These are phyloP conservation scores for Ceriops decandra DNA, from an alignment of 345 rosid genomes.

Conservation along the genomic window DNA sequence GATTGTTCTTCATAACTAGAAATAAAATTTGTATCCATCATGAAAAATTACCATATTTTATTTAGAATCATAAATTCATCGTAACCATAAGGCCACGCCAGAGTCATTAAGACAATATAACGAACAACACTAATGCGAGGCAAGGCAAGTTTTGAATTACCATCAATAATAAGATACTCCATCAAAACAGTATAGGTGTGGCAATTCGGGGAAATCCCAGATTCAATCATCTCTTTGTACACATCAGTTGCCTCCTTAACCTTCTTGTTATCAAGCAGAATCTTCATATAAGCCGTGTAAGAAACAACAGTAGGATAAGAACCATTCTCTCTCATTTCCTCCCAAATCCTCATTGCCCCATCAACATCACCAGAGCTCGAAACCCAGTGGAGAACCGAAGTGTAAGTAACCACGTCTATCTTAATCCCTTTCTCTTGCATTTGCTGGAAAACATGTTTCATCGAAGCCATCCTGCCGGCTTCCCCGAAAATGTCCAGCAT, in stretches of 20 bases:
- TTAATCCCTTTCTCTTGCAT: slow-evolving; percentile 61
- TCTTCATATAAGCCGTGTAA: slow-evolving; percentile 80
- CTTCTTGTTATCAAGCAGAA: slow-evolving; percentile 51
- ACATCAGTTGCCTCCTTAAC: slow-evolving; percentile 61
- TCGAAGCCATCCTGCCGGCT: slow-evolving; percentile 68
- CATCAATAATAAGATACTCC: slow-evolving; percentile 60
- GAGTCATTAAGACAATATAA: slow-evolving; percentile 27
- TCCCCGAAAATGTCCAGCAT: slow-evolving; percentile 94
- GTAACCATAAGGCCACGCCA: background rate
- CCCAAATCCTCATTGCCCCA: slow-evolving; percentile 60
- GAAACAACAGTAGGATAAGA: slow-evolving; percentile 63
- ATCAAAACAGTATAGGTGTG: slow-evolving; percentile 76
- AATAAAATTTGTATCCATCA: too few species aligned
- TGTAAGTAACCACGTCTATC: slow-evolving; percentile 71
- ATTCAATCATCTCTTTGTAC: slow-evolving; percentile 66
- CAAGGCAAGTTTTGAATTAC: slow-evolving; percentile 28
- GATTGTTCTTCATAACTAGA: too few species aligned
- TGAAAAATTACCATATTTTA: background rate
- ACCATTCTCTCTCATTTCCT: slow-evolving; percentile 57
- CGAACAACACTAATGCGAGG: slow-evolving; percentile 36
- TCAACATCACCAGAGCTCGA: slow-evolving; percentile 61
- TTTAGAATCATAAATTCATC: background rate
- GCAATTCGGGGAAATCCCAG: slow-evolving; percentile 63
- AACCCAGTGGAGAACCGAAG: slow-evolving; percentile 79
- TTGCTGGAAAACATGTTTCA: slow-evolving; percentile 50